Conservation (phyloP, 176 grass and related monocot species). For the Hsuehochloa calcarea region DNA sequence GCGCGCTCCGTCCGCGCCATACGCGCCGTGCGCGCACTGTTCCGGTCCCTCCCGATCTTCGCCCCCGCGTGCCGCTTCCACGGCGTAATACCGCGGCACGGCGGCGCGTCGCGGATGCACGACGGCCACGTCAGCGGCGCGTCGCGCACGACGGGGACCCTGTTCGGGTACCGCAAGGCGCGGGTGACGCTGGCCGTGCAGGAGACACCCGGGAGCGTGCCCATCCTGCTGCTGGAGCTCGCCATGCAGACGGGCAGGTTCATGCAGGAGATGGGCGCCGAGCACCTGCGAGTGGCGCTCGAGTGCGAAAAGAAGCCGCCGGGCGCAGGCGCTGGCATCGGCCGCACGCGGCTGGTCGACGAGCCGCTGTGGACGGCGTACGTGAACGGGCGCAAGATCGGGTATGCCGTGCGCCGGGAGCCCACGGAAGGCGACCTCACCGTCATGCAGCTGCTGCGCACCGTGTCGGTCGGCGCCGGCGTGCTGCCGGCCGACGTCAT, state of each 20-base stretch:
- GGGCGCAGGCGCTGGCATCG: constrained; percentile 38
- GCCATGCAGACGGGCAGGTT: constrained; percentile 79
- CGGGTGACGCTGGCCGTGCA: constrained; percentile 85
- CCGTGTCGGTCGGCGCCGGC: constrained; percentile 82
- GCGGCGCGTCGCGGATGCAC: constrained; percentile 33
- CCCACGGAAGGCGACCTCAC: constrained; percentile 74
- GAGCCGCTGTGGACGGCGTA: constrained; percentile 93
- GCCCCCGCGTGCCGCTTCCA: constrained; percentile 75
- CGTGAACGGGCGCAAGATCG: constrained; percentile 81
- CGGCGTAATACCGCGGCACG: constrained; percentile 33
- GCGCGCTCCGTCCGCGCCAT: constrained; percentile 50
- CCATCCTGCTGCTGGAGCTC: constrained; percentile 84
- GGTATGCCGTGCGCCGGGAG: constrained; percentile 74
- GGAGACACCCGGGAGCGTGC: constrained; percentile 77
- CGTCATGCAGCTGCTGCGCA: constrained; percentile 86
- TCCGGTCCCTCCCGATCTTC: constrained; percentile 85
- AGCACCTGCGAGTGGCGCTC: constrained; percentile 78
- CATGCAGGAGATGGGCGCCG: constrained; percentile 97
- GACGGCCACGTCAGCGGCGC: constrained; percentile 64
- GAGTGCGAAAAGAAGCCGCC: constrained; percentile 83
- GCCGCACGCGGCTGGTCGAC: constrained; percentile 57
- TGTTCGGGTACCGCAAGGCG: constrained; percentile 80
- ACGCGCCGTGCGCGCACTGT: constrained; percentile 74
- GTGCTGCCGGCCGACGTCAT: constrained; percentile 67
- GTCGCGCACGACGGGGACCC: constrained; percentile 76